Evolutionary conservation across 2,329 filamentous ascomycete species (phyloP), one percentile per base, ranked within the genome.

Genomic region (Arthroderma uncinatum): DNA sequence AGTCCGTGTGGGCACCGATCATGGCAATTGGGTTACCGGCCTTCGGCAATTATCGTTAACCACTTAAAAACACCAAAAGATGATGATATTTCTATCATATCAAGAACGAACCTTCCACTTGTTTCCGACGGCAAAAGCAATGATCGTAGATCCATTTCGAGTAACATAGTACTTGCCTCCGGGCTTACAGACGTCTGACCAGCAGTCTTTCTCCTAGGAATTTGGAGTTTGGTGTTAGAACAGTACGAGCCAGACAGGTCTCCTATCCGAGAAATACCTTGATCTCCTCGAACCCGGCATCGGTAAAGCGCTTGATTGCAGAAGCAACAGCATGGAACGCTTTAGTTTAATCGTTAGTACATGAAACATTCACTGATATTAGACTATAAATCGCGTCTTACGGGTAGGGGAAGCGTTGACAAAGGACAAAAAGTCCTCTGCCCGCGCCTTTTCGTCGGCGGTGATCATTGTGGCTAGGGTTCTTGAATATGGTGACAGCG

Each of bases 1-100:
- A 96, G 74, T 98, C 93, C 59, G 93, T 97, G 74, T 98, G 92
- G 39, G 93, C 91, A 64, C 92, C 93, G 60, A 98, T 83, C 82
- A 97, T 95, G 70, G 88, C 76, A 61, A 96, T 85, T 7, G 91
- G 85, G 71, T 95, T 95, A 47, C 92, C 92, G 1, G 92, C 84
- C 74, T 76, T 53, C 10, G 21, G 23, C 62, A 30, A 19, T 30
- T 56, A 42, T n/a, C 12, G 12, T 39, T 54, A 40, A 6, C 2
- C 8, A n/a, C n/a, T 53, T 34, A 53, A 34, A 16, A 16, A 44
- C 19, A 44, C 6, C 6, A 44, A 16, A 44, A 19, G 12, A 34
- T 6, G 16, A 14, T 47, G 19, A 52, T n/a, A 30, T 52, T 23
- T 3, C 14, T n/a, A n/a, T n/a, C n/a, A n/a, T n/a, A 28, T 16